Conservation (phyloP, 2,329 filamentous ascomycete genomes). For the Rutstroemia sp. region DNA sequence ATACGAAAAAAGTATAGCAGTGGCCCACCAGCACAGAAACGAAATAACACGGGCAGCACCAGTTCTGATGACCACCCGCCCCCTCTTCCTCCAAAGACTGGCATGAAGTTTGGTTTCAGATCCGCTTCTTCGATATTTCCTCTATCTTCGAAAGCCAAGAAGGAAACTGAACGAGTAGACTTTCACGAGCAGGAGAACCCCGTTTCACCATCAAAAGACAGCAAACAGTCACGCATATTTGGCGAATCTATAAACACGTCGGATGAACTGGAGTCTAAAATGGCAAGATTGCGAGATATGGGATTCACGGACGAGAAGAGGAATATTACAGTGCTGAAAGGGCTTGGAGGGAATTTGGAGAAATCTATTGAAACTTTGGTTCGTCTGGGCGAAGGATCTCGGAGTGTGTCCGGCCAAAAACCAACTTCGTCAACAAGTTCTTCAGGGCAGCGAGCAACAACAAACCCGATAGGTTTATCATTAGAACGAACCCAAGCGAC, state of each 20-base stretch:
- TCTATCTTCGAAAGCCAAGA: slow-evolving; percentile 42
- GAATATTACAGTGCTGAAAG: slow-evolving; percentile 75
- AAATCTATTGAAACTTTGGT: slow-evolving; percentile 79
- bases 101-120: slow-evolving; percentile 53
- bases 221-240: slow-evolving; percentile 61
- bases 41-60: slow-evolving; percentile 36
- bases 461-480: slow-evolving; percentile 21
- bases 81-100: slow-evolving; percentile 53
- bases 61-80: slow-evolving; percentile 46
- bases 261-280: slow-evolving; percentile 66
- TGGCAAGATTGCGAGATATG: slow-evolving; percentile 77
- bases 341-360: slow-evolving; percentile 77
- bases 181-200: slow-evolving; percentile 15
- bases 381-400: slow-evolving; percentile 66
- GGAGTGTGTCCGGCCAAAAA: slow-evolving; percentile 29
- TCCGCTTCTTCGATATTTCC: slow-evolving; percentile 50
- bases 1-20: slow-evolving; percentile 89
- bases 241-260: slow-evolving; percentile 53
- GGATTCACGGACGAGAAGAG: slow-evolving; percentile 79
- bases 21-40: slow-evolving; percentile 40
- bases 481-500: slow-evolving; percentile 22
- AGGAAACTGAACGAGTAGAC: slow-evolving; percentile 18
- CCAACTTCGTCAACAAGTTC: slow-evolving; percentile 37
- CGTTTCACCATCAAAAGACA: slow-evolving; percentile 22
- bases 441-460: slow-evolving; percentile 44